Base-by-base conservation (phyloP, 2,329 filamentous ascomycete species). In the Fusarium sp. region DNA sequence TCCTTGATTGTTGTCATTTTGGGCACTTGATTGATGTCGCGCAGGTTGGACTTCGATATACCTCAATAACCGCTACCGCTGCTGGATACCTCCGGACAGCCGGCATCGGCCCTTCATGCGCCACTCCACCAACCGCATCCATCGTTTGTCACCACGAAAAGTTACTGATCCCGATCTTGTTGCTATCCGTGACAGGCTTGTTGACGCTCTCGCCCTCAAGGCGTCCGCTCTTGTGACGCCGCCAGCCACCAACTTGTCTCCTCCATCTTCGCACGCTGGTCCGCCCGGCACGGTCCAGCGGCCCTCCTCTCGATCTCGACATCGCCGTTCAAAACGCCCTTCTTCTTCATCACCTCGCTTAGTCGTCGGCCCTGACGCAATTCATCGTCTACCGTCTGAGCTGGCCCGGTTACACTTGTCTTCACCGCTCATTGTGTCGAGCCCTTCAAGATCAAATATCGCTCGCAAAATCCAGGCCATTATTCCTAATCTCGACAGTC, bases 391-490 rank as follows among this genome's bases (percentile, higher is more conserved):
- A 11, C 77, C 83, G 10, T 72, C 73, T 18, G 83, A 84, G 65
- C 75, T 84, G 12, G 77, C 74, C 34, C 78, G 76, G 5, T 74
- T 84, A 17, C 73, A 74, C 24, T 70, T 83, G 13, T 75, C 79
- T 8, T 75, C 77, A 17, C 83, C 83, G 2, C 79, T 84, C 62
- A 81, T 84, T 50, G 79, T 84, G 34, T 81, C 77, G 34, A 83
- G 82, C 22, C 82, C 83, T 11, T 84, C 83, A 6, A 81, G 83
- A 44, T 74, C 80, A n/a, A 68, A 75, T 13, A 75, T 83, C 17
- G 82, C 83, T 11, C 74, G 72, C 28, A 79, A 71, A 14, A 80
- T 84, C 18, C 80, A 79, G 63, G 66, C 76, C 22, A 78, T 81
- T 11, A 79, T 84, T 39, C 78, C 81, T 6, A 81, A 82, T 20